Percentiles rank a stretch among this genome's conserved stretches.
phyloP scores from a whole-genome alignment of 1,284 basidiomycete genomes.

The Papiliotrema nemorosa region DNA sequence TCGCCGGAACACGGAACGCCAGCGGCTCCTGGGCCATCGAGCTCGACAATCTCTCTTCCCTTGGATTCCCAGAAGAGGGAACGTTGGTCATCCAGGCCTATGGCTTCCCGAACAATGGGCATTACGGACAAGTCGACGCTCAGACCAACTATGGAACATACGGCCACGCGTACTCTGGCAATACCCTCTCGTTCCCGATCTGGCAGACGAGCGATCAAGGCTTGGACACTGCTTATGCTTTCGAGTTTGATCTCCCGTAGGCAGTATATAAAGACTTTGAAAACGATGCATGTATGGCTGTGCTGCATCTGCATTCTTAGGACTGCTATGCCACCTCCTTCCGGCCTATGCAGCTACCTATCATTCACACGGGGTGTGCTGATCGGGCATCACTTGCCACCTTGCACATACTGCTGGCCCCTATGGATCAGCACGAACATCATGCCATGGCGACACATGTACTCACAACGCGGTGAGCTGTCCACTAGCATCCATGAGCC shows the following conservation, averaged over 20 bases:
- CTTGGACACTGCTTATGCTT: constrained; percentile 6
- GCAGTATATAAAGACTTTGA: too few relatives aligned
- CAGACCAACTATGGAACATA: constrained; percentile 1
- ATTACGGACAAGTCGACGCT: constrained; percentile 5
- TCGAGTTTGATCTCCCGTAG: not conserved
- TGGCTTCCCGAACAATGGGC: constrained; percentile 7
- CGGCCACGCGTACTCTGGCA: constrained; percentile 3
- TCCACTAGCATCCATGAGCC: constrained; percentile 31
- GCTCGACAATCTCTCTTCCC: constrained; percentile 3
- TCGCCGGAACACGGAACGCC: constrained; percentile 5
- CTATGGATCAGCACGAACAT: too few relatives aligned
- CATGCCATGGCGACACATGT: too few relatives aligned
- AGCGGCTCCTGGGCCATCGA: constrained; percentile 7
- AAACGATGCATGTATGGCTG: too few relatives aligned
- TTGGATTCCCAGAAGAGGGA: constrained; percentile 5
- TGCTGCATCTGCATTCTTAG: too few relatives aligned
- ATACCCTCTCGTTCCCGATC: constrained; percentile 10
- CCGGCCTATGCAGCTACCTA: too few relatives aligned
- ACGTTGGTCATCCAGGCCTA: constrained; percentile 5
- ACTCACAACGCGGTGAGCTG: constrained; percentile 16
- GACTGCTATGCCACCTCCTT: too few relatives aligned
- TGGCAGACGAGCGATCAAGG: constrained; percentile 12
- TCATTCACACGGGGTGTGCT: too few relatives aligned
- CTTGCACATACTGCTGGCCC: too few relatives aligned
- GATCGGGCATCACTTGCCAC: too few relatives aligned